Conservation (phyloP, 179 eudicot species). For the Beta macrorhiza region DNA sequence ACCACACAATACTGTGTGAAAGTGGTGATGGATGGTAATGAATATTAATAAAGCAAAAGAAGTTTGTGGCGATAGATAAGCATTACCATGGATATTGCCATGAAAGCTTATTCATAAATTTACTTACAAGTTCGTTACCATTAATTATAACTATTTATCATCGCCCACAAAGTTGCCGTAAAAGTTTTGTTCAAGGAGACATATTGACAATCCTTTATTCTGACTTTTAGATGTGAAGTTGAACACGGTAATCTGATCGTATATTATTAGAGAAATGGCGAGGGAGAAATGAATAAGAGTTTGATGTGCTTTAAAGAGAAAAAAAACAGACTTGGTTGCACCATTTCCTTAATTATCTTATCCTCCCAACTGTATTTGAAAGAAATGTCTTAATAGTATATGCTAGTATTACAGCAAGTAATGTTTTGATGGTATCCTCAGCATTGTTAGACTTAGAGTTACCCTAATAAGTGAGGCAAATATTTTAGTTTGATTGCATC, state of each 20-base stretch:
- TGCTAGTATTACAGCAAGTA: neutral
- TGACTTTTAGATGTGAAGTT: neutral
- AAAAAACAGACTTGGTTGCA: neutral
- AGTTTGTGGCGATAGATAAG: too few relatives aligned
- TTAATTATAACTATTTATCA: too few relatives aligned
- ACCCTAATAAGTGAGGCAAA: constrained; percentile 18
- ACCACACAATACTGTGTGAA: too few relatives aligned
- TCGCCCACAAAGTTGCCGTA: neutral
- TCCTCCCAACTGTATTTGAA: neutral
- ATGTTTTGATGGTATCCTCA: neutral
- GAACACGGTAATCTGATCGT: neutral
- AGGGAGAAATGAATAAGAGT: neutral
- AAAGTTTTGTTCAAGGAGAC: neutral
- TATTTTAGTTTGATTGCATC: constrained; percentile 1
- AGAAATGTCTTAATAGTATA: neutral
- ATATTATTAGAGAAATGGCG: neutral
- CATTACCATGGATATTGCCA: too few relatives aligned
- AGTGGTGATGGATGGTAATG: too few relatives aligned
- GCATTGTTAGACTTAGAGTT: neutral
- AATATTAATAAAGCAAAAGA: too few relatives aligned
- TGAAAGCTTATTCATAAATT: too few relatives aligned
- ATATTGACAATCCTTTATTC: neutral
- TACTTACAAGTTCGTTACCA: too few relatives aligned
- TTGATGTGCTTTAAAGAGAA: too few relatives aligned
- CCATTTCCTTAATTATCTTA: neutral